Evolutionary conservation across 1,284 basidiomycete genomes (phyloP).

Genomic region (Trichosporon inkin): DNA sequence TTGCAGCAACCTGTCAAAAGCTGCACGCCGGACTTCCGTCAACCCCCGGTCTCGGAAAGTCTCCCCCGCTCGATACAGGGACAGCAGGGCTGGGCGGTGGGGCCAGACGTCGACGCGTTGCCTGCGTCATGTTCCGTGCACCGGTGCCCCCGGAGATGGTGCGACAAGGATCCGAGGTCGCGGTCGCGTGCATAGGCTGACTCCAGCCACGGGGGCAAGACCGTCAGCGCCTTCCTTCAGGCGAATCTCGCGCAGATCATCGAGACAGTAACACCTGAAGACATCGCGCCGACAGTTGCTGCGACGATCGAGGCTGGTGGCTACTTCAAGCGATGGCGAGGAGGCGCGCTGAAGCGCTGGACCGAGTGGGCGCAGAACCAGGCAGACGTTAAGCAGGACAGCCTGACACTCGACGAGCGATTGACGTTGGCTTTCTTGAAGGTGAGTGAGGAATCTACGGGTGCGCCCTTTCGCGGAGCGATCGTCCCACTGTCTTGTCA

Average conservation of each 20-base stretch:
- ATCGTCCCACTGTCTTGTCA: too few relatives aligned
- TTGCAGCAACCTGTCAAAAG: not conserved
- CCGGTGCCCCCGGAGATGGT: not conserved
- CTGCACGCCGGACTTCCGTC: not conserved
- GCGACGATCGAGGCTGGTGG: slow-evolving; percentile 69
- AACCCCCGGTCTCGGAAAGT: not conserved
- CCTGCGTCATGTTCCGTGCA: too few relatives aligned
- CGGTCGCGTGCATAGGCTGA: not conserved
- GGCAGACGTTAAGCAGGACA: slow-evolving; percentile 33
- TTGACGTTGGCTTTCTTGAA: slow-evolving; percentile 80
- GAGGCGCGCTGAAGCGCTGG: slow-evolving; percentile 60
- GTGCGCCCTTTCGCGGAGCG: too few relatives aligned
- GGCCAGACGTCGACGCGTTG: not conserved
- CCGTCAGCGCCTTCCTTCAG: slow-evolving; percentile 68
- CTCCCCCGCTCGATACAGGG: not conserved
- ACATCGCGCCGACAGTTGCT: slow-evolving; percentile 67
- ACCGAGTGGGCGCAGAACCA: slow-evolving; percentile 26
- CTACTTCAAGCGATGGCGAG: slow-evolving; percentile 81
- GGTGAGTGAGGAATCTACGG: slow-evolving; percentile 52
- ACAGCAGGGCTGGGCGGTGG: not conserved
- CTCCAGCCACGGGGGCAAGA: slow-evolving; percentile 69
- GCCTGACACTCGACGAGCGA: slow-evolving; percentile 74
- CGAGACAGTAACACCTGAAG: slow-evolving; percentile 64
- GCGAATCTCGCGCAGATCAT: slow-evolving; percentile 74
- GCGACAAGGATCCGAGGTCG: not conserved